Conservation (phyloP, 176 grass and related monocot species). For the Elaeis guineensis region DNA sequence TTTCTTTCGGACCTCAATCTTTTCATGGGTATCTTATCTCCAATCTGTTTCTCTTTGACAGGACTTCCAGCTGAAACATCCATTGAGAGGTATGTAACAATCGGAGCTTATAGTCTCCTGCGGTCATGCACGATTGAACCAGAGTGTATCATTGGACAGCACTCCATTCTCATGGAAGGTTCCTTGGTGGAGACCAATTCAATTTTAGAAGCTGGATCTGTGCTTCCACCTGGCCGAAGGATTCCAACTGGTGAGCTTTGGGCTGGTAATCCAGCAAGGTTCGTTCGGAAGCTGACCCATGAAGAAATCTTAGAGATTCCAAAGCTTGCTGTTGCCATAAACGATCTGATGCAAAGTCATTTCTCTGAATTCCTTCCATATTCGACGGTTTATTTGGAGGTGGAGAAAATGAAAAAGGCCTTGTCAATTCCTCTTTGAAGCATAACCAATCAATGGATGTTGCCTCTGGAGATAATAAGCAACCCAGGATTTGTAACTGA, state of each 20-base stretch:
- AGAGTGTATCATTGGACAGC: constrained; percentile 94
- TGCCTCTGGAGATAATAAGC: too few species aligned
- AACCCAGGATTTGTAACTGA: too few species aligned
- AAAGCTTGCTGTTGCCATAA: constrained; percentile 81
- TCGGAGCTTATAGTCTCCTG: constrained; percentile 72
- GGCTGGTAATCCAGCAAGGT: constrained; percentile 79
- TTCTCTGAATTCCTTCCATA: constrained; percentile 96
- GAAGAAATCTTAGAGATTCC: constrained; percentile 96
- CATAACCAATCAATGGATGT: too few species aligned
- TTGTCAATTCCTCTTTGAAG: constrained; percentile 53
- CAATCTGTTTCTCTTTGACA: constrained; percentile 19
- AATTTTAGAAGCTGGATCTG: constrained; percentile 89
- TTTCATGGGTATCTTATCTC: constrained; percentile 9
- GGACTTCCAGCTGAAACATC: constrained; percentile 91
- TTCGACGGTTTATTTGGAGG: constrained; percentile 86
- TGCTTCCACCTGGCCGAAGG: constrained; percentile 79
- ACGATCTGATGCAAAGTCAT: constrained; percentile 91
- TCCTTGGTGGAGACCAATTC: constrained; percentile 94
- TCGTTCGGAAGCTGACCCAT: constrained; percentile 79
- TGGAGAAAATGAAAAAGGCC: constrained; percentile 82
- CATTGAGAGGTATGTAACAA: constrained; percentile 80
- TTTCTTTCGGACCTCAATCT: too few species aligned
- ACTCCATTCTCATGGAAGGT: constrained; percentile 96
- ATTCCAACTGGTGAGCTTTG: constrained; percentile 92
- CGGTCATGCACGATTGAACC: constrained; percentile 97